A percentile compares a stretch with the other conserved stretches of the same genome.
Evolutionary conservation across 78 protist genomes (phyloP).

Genomic region (Fonticula alba): DNA sequence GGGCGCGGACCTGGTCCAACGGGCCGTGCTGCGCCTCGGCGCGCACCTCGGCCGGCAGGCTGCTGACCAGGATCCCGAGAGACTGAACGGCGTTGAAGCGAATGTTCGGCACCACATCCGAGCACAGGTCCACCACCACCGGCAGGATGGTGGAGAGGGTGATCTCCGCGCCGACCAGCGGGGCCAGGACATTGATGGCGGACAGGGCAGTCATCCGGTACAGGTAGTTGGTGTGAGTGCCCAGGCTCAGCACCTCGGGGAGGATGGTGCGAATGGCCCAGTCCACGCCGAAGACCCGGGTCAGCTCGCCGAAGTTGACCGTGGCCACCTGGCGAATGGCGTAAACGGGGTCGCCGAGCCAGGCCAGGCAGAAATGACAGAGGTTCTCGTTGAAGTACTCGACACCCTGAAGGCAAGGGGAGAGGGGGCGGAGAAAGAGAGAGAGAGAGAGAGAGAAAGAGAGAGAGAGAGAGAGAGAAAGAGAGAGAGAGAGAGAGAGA

Average conservation of each 20-base stretch:
- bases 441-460: not conserved
- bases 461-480: not conserved
- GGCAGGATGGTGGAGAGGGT: not conserved
- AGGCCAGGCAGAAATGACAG: conserved; percentile 40
- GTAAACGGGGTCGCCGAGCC: conserved; percentile 71
- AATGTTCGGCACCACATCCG: conserved; percentile 73
- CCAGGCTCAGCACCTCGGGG: conserved; percentile 42
- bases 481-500: not conserved
- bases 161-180: not conserved
- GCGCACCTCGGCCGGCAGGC: too few relatives aligned
- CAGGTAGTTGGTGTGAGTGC: conserved; percentile 52
- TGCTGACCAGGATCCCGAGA: conserved; percentile 19
- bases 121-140: conserved; percentile 25
- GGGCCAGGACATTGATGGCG: conserved; percentile 19
- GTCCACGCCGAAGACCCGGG: conserved; percentile 61
- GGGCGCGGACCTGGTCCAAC: too few relatives aligned
- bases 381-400: conserved; percentile 67
- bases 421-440: not conserved
- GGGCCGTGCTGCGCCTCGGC: too few relatives aligned
- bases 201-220: conserved; percentile 76
- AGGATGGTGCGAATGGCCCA: conserved; percentile 64
- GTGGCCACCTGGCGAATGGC: conserved; percentile 75
- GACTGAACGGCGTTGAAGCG: conserved; percentile 79
- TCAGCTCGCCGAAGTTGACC: conserved; percentile 23
- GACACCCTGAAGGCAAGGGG: conserved; percentile 24